Conservation (phyloP, 805 yeast genomes). For the Wickerhamiella bombiphila region DNA sequence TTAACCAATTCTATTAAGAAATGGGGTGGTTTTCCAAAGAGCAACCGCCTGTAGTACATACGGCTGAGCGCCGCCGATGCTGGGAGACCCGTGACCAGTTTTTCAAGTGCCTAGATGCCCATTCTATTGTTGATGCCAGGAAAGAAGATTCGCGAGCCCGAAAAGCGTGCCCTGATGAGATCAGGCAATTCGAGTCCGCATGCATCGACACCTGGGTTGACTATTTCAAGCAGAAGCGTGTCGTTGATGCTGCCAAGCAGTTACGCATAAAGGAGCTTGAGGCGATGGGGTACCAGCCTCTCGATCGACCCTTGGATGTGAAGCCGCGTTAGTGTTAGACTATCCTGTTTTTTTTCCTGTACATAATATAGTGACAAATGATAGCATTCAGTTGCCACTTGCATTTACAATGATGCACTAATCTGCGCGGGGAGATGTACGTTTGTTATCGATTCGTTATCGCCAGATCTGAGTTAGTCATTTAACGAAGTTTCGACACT, state of each 20-base stretch:
- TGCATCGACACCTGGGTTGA: constrained; percentile 82
- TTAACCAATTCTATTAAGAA: too few species aligned
- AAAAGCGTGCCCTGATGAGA: constrained; percentile 41
- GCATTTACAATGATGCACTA: too few species aligned
- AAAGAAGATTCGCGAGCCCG: constrained; percentile 31
- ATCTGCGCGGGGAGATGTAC: too few species aligned
- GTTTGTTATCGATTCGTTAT: neutral
- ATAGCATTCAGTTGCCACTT: neutral
- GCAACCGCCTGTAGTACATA: constrained; percentile 28
- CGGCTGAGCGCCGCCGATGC: constrained; percentile 50
- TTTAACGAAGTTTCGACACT: neutral
- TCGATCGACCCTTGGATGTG: constrained; percentile 14
- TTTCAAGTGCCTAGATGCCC: constrained; percentile 57
- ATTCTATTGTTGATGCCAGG: constrained; percentile 55
- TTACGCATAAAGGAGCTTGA: constrained; percentile 56
- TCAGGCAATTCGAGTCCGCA: constrained; percentile 46
- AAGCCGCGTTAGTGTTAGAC: constrained; percentile 1
- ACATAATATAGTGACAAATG: neutral
- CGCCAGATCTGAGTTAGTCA: neutral
- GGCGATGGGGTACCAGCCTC: constrained; percentile 35
- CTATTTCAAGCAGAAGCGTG: constrained; percentile 82
- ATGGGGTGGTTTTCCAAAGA: constrained; percentile 41
- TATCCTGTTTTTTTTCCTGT: neutral
- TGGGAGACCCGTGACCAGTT: constrained; percentile 81
- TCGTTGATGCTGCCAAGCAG: constrained; percentile 56